These are phyloP conservation scores for Musa beccarii DNA, from an alignment of 176 grass and related monocot species.

Conservation along the genomic window DNA sequence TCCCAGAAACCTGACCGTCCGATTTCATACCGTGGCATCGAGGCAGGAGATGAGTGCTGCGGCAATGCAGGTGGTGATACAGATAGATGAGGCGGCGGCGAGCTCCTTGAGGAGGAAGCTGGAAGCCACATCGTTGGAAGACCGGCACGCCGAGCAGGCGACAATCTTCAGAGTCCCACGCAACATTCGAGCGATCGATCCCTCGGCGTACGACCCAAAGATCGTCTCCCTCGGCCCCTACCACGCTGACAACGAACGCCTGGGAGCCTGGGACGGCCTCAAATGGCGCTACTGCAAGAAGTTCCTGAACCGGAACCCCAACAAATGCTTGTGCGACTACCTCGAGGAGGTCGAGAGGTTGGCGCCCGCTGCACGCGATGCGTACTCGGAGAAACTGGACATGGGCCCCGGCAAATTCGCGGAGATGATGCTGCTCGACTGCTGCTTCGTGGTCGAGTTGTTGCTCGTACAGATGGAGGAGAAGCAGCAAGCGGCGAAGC, in stretches of 20 bases:
- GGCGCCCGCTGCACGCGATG: not conserved
- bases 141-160: not conserved
- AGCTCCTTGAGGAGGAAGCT: too few relatives aligned
- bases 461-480: not conserved
- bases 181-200: not conserved
- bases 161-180: slow-evolving; percentile 16
- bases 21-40: too few relatives aligned
- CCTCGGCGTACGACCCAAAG: not conserved
- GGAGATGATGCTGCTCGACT: slow-evolving; percentile 22
- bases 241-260: not conserved
- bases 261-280: not conserved
- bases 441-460: slow-evolving; percentile 31
- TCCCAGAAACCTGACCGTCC: too few relatives aligned
- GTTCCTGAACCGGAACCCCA: not conserved
- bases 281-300: not conserved
- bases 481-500: not conserved
- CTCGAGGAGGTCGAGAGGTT: not conserved
- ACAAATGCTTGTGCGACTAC: not conserved
- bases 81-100: too few relatives aligned
- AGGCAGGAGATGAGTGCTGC: too few relatives aligned
- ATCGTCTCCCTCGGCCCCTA: slow-evolving; percentile 14
- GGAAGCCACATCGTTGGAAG: too few relatives aligned
- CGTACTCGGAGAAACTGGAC: not conserved
- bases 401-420: not conserved
- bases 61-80: too few relatives aligned